A percentile compares a stretch with the other conserved stretches of the same genome.
Evolutionary conservation across 169 alveolate species (phyloP).

Genomic region (Fabrea salina): DNA sequence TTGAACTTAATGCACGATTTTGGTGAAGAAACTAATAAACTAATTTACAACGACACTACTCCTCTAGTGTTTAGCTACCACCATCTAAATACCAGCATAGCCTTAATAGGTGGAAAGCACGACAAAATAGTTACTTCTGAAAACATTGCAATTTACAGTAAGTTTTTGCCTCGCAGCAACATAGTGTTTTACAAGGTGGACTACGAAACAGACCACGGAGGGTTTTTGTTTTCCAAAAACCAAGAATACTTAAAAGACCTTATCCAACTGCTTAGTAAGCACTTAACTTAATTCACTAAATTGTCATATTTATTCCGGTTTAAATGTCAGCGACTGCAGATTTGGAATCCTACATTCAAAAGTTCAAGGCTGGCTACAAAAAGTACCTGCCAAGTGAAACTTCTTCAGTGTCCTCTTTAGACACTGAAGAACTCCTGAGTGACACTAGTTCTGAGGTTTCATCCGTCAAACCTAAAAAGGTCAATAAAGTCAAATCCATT

Average conservation of each 20-base stretch:
- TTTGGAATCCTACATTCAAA: background rate
- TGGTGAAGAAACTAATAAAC: slow-evolving; percentile 35
- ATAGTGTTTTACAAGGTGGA: background rate
- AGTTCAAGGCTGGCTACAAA: slow-evolving; percentile 23
- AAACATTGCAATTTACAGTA: background rate
- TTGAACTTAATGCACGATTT: slow-evolving; percentile 31
- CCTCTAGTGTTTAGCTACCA: slow-evolving; percentile 32
- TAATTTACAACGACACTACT: slow-evolving; percentile 29
- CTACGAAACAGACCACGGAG: slow-evolving; percentile 8
- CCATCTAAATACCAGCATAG: slow-evolving; percentile 26
- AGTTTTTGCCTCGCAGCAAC: background rate
- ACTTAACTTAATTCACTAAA: no score
- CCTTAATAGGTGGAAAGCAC: slow-evolving; percentile 2
- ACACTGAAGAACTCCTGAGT: slow-evolving; percentile 21
- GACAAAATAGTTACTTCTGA: slow-evolving; percentile 3
- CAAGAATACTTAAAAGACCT: background rate
- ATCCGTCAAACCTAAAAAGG: background rate
- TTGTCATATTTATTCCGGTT: no score
- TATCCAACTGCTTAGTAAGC: background rate
- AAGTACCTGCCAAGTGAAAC: slow-evolving; percentile 21
- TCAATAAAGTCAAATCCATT: background rate
- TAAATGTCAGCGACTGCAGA: slow-evolving; percentile 30
- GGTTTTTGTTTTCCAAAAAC: slow-evolving; percentile 3
- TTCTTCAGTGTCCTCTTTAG: slow-evolving; percentile 17
- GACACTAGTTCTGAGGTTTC: slow-evolving; percentile 4